Base-by-base conservation (phyloP, 441 rosid genomes). In the Adansonia grandidieri region DNA sequence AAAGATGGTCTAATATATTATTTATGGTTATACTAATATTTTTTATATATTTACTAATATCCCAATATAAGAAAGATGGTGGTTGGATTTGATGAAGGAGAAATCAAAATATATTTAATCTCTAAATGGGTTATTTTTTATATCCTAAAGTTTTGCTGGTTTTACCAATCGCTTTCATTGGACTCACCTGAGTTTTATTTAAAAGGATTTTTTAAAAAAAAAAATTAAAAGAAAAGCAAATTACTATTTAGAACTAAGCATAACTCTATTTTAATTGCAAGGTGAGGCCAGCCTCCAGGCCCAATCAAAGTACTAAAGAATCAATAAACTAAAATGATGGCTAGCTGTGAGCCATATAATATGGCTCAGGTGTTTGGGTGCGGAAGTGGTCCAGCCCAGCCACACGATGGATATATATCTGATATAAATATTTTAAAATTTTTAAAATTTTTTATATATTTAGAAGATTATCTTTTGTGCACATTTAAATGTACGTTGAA, bases 321-420 rank as follows among this genome's bases (percentile, higher is more conserved):
- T 17, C 1, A 19, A 13, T 32, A 2, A 17, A 57, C n/a, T 6
- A 47, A 47, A 20, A 48, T 48, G 73, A 24, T 37, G 70, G 9
- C 10, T 50, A 5, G 65, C 58, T 54, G 61, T 10, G 47, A 70
- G 53, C 74, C 71, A 42, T 24, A 57, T 54, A 63, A 47, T 5
- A 19, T 58, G 51, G 68, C 63, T 67, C 61, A 20, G 7, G 40
- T 1, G 15, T 15, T 13, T 53, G 60, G 22, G 64, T 71, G 82
- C 37, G 28, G 4, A 28, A 19, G 78, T 78, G 80, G 82, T 76
- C 82, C 82, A 80, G 71, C 66, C 80, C 82, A 79, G 11, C 32
- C 22, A 2, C 15, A 2, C 1, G 11, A 11, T 0, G 4, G 14
- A 2, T 9, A 48, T 48, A 48, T 11, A 11, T 50, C 37, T 11